phyloP scores from a whole-genome alignment of 2,329 filamentous ascomycete species.

The Aspergillus udagawae region DNA sequence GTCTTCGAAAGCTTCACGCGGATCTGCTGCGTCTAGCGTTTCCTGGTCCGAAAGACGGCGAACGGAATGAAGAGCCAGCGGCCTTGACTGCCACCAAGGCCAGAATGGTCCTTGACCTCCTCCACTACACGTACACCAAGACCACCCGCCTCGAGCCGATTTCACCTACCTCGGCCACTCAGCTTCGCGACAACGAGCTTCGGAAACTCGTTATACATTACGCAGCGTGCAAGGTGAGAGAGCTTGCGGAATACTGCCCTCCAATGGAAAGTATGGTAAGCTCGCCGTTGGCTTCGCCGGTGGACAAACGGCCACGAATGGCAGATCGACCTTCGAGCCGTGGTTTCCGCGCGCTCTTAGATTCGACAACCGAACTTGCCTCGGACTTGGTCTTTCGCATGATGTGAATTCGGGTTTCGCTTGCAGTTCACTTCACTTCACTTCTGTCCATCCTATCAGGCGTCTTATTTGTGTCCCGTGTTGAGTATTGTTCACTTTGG shows the following conservation, averaged over 20 bases:
- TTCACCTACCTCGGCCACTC: slow-evolving; percentile 30
- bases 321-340: slow-evolving; percentile 15
- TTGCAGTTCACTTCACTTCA: slow-evolving; percentile 7
- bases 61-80: slow-evolving; percentile 17
- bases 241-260: slow-evolving; percentile 33
- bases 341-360: slow-evolving; percentile 34
- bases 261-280: slow-evolving; percentile 21
- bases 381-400: slow-evolving; percentile 41
- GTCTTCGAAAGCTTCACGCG: slow-evolving; percentile 37
- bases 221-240: slow-evolving; percentile 38
- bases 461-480: slow-evolving; percentile 10
- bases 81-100: slow-evolving; percentile 27
- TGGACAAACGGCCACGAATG: slow-evolving; percentile 15
- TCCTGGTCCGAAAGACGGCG: slow-evolving; percentile 11
- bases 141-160: slow-evolving; percentile 39
- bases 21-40: slow-evolving; percentile 33
- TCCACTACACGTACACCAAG: slow-evolving; percentile 38
- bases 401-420: slow-evolving; percentile 26
- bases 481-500: not conserved
- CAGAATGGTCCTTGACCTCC: slow-evolving; percentile 34
- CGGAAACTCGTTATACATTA: slow-evolving; percentile 39
- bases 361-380: slow-evolving; percentile 36
- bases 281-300: slow-evolving; percentile 16
- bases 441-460: not conserved
- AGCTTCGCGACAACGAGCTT: slow-evolving; percentile 38